Conservation (phyloP, 139 green algal species). For the Coccomyxa sp. region DNA sequence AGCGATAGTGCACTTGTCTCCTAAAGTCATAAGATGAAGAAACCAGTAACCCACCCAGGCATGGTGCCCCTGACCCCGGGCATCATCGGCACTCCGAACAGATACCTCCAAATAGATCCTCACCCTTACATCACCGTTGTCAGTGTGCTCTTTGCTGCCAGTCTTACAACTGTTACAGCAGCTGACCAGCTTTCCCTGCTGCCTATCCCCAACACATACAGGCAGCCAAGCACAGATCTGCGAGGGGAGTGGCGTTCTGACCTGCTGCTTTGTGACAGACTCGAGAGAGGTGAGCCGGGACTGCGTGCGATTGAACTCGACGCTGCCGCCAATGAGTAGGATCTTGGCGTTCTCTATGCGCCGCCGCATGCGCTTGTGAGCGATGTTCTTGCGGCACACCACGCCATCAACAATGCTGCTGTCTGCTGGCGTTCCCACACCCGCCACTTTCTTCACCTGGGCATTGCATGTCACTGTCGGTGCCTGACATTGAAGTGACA, state of each 20-base stretch:
- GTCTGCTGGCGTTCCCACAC: constrained; percentile 34
- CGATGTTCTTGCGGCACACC: constrained; percentile 70
- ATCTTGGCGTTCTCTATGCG: constrained; percentile 61
- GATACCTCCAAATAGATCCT: no score
- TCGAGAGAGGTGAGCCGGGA: constrained; percentile 66
- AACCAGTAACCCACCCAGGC: no score
- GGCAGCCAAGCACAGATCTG: not conserved
- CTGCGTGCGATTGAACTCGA: constrained; percentile 47
- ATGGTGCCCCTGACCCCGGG: no score
- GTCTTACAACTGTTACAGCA: no score
- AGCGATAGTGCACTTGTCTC: no score
- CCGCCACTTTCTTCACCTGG: constrained; percentile 65
- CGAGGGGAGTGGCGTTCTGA: not conserved
- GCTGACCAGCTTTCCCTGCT: constrained; percentile 24
- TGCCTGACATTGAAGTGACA: not conserved
- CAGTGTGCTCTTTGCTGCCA: no score
- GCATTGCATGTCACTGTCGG: not conserved
- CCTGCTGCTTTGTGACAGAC: constrained; percentile 1
- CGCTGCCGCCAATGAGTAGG: constrained; percentile 36
- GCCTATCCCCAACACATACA: constrained; percentile 29
- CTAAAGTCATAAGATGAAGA: no score
- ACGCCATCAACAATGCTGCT: constrained; percentile 66
- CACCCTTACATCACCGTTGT: no score
- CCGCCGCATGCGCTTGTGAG: constrained; percentile 73
- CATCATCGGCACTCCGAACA: no score